Evolutionary conservation across 768 basidiomycete genomes (phyloP).

Genomic region (Tylopilus plumbeoviolaceoides): DNA sequence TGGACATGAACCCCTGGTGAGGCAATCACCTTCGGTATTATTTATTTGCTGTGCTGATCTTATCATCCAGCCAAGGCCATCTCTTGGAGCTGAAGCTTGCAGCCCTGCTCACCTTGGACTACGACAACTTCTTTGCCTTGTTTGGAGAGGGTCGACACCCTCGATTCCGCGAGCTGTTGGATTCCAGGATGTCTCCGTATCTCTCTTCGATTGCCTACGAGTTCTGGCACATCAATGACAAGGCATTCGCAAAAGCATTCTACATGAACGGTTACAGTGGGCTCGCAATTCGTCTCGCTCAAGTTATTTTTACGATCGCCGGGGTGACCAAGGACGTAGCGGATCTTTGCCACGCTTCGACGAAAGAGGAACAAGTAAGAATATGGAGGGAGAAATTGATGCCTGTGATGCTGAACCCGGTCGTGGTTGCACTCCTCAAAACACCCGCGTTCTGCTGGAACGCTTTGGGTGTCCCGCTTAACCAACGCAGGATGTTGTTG

Average conservation of each 20-base stretch:
- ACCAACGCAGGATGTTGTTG: conserved; percentile 60
- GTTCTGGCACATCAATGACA: conserved; percentile 66
- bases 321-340: conserved; percentile 56
- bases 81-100: conserved; percentile 78
- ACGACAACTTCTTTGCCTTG: conserved; percentile 59
- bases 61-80: conserved; percentile 55
- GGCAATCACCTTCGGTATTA: not conserved
- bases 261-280: conserved; percentile 68
- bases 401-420: conserved; percentile 56
- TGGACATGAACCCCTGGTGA: conserved; percentile 68
- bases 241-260: conserved; percentile 49
- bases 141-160: conserved; percentile 64
- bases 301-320: conserved; percentile 53
- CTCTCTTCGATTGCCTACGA: conserved; percentile 72
- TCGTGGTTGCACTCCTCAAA: conserved; percentile 49
- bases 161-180: conserved; percentile 57
- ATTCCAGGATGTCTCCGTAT: conserved; percentile 57
- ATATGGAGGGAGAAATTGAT: conserved; percentile 61
- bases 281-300: conserved; percentile 61
- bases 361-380: conserved; percentile 50
- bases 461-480: conserved; percentile 70
- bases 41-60: not conserved
- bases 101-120: conserved; percentile 49
- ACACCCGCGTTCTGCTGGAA: conserved; percentile 63
- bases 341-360: conserved; percentile 50